Evolutionary conservation across 176 grass and related monocot genomes (phyloP).

Genomic region (Carex parvula): DNA sequence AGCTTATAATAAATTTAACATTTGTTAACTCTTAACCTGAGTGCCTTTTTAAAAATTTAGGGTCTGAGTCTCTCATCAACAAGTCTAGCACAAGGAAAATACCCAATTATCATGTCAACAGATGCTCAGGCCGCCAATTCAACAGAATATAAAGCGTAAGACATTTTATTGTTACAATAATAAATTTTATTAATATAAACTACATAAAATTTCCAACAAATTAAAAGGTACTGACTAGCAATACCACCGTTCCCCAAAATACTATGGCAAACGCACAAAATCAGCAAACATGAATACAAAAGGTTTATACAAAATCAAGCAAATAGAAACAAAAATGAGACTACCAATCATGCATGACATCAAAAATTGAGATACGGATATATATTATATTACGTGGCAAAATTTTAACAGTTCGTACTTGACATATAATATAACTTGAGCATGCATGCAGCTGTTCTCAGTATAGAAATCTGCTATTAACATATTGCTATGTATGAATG

Average conservation of each 20-base stretch:
- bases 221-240: background rate
- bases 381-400: too few relatives aligned
- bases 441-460: background rate
- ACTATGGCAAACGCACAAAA: too few relatives aligned
- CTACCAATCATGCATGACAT: too few relatives aligned
- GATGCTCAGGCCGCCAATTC: slow-evolving; percentile 23
- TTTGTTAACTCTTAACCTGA: background rate
- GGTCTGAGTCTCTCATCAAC: slow-evolving; percentile 58
- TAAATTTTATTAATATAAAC: background rate
- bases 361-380: too few relatives aligned
- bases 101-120: slow-evolving; percentile 41
- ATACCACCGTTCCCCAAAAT: background rate
- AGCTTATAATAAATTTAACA: background rate
- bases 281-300: too few relatives aligned
- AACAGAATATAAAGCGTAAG: slow-evolving; percentile 32
- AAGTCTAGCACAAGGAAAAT: slow-evolving; percentile 30
- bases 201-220: background rate
- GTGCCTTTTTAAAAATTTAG: slow-evolving; percentile 2
- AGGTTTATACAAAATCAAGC: too few relatives aligned
- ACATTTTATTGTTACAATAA: background rate
- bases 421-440: background rate
- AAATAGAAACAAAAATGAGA: too few relatives aligned
- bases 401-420: background rate
- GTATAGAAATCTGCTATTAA: background rate
- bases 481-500: background rate